A percentile compares a stretch with the other conserved stretches of the same genome.
These are phyloP conservation scores for Pilasporangium apinafurcum DNA, from an alignment of 352 stramenopile genomes.

Conservation along the genomic window DNA sequence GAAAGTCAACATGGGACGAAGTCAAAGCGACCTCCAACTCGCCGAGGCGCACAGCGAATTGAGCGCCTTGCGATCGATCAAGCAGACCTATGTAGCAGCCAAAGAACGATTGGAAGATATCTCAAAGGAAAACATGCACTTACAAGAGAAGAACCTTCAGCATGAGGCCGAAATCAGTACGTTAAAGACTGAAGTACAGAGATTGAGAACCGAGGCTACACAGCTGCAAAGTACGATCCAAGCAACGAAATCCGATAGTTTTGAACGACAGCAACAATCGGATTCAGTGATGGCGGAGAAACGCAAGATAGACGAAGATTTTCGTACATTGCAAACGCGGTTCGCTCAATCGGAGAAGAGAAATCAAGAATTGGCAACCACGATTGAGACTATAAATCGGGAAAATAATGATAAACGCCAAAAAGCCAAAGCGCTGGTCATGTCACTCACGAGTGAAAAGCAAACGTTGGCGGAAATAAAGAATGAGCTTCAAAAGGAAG, in stretches of 20 bases:
- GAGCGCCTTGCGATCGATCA: conserved; percentile 25
- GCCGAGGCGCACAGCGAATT: conserved; percentile 43
- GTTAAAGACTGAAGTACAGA: conserved; percentile 36
- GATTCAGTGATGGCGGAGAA: conserved; percentile 35
- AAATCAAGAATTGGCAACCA: conserved; percentile 37
- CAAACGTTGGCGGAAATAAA: conserved; percentile 37
- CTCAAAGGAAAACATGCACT: conserved; percentile 40
- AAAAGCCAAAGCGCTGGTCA: conserved; percentile 63
- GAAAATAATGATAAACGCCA: conserved; percentile 63
- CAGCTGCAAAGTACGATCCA: conserved; percentile 33
- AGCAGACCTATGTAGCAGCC: conserved; percentile 24
- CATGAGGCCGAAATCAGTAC: conserved; percentile 41
- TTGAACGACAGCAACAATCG: conserved; percentile 31
- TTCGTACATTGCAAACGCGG: conserved; percentile 29
- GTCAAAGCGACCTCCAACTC: conserved; percentile 49
- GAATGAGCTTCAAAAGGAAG: conserved; percentile 48
- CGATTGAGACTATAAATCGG: conserved; percentile 35
- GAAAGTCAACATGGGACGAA: conserved; percentile 51
- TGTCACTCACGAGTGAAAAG: conserved; percentile 62
- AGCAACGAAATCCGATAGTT: conserved; percentile 33
- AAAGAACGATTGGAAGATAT: conserved; percentile 41
- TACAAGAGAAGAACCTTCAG: conserved; percentile 49
- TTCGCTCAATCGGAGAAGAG: conserved; percentile 41
- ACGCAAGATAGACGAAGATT: conserved; percentile 26
- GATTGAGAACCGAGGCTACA: conserved; percentile 27